These are phyloP conservation scores for Xylaria sp. DNA, from an alignment of 2,329 filamentous ascomycete species.

Conservation along the genomic window DNA sequence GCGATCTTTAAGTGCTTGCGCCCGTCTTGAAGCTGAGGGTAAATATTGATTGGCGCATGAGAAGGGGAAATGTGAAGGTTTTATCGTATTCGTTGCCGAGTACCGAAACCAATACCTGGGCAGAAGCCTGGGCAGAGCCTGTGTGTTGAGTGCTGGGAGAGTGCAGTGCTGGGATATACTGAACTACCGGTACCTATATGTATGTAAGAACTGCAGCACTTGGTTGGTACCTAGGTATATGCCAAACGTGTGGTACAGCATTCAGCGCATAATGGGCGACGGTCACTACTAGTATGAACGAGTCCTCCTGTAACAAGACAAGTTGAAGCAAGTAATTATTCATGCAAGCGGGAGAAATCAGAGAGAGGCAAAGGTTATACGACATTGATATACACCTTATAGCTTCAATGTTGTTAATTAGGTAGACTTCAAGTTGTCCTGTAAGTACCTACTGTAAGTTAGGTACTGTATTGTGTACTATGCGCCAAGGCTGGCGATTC, in stretches of 20 bases:
- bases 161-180: not conserved
- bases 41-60: not conserved
- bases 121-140: no score
- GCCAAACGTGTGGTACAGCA: not conserved
- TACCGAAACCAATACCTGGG: slow-evolving; percentile 19
- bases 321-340: not conserved
- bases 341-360: not conserved
- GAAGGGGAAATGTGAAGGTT: not conserved
- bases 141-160: no score
- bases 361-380: not conserved
- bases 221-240: not conserved
- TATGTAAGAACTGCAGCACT: not conserved
- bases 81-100: slow-evolving; percentile 21
- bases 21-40: not conserved
- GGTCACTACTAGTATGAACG: not conserved
- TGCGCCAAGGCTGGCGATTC: no score
- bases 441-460: no score
- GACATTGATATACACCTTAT: slow-evolving; percentile 11
- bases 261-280: slow-evolving; percentile 5
- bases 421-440: not conserved
- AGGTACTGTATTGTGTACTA: no score
- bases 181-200: no score
- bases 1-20: slow-evolving; percentile 10
- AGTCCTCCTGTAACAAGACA: not conserved
- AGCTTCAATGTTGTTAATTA: not conserved